These are phyloP conservation scores for Termitomyces sp. DNA, from an alignment of 768 basidiomycete species.

Conservation along the genomic window DNA sequence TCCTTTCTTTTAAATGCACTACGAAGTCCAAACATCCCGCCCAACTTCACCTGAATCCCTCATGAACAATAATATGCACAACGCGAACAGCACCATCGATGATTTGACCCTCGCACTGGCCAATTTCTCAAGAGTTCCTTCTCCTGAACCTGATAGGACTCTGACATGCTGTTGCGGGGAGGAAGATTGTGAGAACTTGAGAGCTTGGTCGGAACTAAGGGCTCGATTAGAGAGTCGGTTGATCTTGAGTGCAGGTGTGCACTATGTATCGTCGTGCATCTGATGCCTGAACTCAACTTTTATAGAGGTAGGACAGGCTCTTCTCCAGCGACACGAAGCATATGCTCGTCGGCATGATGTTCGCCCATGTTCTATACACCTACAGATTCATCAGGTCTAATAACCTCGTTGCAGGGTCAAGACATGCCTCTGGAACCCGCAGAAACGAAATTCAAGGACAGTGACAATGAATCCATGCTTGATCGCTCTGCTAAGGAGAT, in stretches of 20 bases:
- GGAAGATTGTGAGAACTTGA: constrained; percentile 60
- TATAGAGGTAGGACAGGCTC: constrained; percentile 84
- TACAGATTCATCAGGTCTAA: not conserved
- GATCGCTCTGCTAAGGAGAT: constrained; percentile 26
- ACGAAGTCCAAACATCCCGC: constrained; percentile 19
- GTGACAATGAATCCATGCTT: constrained; percentile 19
- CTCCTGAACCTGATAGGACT: constrained; percentile 57
- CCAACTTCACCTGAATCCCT: constrained; percentile 33
- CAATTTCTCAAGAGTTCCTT: constrained; percentile 65
- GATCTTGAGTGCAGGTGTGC: constrained; percentile 81
- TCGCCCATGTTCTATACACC: constrained; percentile 15
- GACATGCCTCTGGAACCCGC: not conserved
- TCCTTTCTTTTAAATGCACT: constrained; percentile 7
- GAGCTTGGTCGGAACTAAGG: constrained; percentile 59
- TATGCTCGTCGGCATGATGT: constrained; percentile 74
- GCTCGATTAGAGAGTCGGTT: constrained; percentile 70
- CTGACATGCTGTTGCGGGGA: constrained; percentile 60
- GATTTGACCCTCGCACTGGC: constrained; percentile 71
- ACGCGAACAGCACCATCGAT: constrained; percentile 62
- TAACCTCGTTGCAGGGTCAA: constrained; percentile 5
- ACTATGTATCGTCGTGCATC: not conserved
- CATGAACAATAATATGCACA: constrained; percentile 43
- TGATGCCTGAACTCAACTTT: constrained; percentile 1
- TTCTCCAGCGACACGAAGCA: constrained; percentile 82
- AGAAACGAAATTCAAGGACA: constrained; percentile 6